Percentiles rank a stretch among this genome's conserved stretches.
Conservation (phyloP, 2,329 filamentous ascomycete species). For the Epicoccum nigrum region DNA sequence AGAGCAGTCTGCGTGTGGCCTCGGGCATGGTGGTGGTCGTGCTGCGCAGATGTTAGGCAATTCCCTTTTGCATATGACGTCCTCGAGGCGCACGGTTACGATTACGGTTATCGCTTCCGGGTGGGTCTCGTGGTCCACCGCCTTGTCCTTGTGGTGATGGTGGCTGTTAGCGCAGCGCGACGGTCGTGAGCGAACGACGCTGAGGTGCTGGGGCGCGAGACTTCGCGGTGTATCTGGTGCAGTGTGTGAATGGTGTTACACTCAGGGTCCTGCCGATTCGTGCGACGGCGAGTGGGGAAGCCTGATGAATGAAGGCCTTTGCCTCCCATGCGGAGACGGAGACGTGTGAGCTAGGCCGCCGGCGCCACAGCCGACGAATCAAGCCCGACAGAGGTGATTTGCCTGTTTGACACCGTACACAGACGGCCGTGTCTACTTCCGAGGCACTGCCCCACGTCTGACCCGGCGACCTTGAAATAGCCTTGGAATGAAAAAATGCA, state of each 20-base stretch:
- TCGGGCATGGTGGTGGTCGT: constrained; percentile 44
- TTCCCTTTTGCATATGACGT: constrained; percentile 37
- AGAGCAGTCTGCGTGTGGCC: constrained; percentile 64
- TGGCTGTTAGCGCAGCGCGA: constrained; percentile 25
- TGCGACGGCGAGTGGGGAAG: constrained; percentile 20
- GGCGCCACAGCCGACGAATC: constrained; percentile 20
- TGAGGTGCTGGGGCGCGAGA: constrained; percentile 8
- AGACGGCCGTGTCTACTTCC: background rate
- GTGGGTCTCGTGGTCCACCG: constrained; percentile 15
- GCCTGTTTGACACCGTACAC: constrained; percentile 20
- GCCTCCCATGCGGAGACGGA: constrained; percentile 18
- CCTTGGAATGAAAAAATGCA: background rate
- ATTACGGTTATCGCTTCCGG: constrained; percentile 12
- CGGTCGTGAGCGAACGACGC: constrained; percentile 8
- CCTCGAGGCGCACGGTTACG: constrained; percentile 25
- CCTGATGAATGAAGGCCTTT: constrained; percentile 17
- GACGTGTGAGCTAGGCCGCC: constrained; percentile 22
- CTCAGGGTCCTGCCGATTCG: constrained; percentile 24
- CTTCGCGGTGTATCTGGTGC: background rate
- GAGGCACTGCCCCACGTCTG: no score
- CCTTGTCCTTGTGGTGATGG: background rate
- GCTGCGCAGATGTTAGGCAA: constrained; percentile 23
- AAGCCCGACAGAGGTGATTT: constrained; percentile 6
- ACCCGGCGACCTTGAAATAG: background rate
- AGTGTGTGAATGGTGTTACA: constrained; percentile 7